Evolutionary conservation across 306 rosid species (phyloP), one percentile per base, ranked within the genome.

Genomic region (Corylus americana): DNA sequence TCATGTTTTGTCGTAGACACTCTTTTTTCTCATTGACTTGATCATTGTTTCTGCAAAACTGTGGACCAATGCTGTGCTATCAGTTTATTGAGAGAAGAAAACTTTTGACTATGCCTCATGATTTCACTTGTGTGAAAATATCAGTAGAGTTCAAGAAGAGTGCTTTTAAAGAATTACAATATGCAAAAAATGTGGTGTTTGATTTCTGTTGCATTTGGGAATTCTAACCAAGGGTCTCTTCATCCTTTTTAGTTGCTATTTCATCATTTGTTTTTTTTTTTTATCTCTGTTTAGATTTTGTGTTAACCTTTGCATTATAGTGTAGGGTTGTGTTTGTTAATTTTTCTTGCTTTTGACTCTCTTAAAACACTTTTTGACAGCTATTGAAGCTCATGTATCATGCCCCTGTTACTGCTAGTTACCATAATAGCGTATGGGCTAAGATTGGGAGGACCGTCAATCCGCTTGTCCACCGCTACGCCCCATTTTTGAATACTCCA

Each of bases 321-420:
- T 31, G 70, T 14, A 11, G 37, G 50, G 49, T 59, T 75, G 29
- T 5, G 8, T 42, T 42, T 42, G 0, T 42, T 42, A 42, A 58
- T 75, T 77, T 71, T 49, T 45, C 68, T 54, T 71, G 39, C 22
- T n/a, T 5, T 25, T 50, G 44, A 29, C 29, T 29, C 5, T 39
- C 7, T 63, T 48, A 20, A 22, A 67, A 63, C 18, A 78, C 6
- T 47, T 71, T 35, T 6, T 69, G 79, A 29, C 92, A 92, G 97
- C 88, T 94, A 55, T 79, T 94, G 88, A 94, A 94, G 89, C 92
- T 94, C 85, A 94, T 94, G 98, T 92, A 94, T 80, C 92, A 89
- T 29, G 95, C 91, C 55, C 98, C 97, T 3, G 97, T 78, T 25
- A 94, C 94, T 1, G 88, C 98, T 50, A 77, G 88, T 59, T 94